These are phyloP conservation scores for Pythium insidiosum DNA, from an alignment of 352 stramenopile species.

Conservation along the genomic window DNA sequence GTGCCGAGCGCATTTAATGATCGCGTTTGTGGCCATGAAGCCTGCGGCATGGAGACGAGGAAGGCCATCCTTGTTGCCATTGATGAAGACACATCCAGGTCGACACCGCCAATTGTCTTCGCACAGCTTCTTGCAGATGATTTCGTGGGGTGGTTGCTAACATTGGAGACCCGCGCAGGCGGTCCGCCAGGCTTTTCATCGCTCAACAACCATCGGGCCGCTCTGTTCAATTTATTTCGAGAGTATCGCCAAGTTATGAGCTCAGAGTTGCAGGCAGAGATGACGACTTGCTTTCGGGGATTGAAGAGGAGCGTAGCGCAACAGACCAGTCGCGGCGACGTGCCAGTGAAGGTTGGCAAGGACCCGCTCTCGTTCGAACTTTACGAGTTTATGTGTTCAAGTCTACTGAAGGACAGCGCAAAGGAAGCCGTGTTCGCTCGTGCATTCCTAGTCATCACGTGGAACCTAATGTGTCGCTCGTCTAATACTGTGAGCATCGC, in stretches of 20 bases:
- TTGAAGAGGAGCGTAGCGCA: neutral
- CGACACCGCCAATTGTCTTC: no score
- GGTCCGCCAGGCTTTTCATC: neutral
- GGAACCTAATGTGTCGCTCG: neutral
- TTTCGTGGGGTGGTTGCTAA: no score
- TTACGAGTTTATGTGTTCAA: neutral
- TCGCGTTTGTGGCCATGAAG: no score
- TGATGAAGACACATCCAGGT: no score
- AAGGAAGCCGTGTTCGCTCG: neutral
- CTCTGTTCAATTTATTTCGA: neutral
- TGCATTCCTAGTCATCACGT: neutral
- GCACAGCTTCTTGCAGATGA: no score
- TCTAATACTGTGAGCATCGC: conserved; percentile 1
- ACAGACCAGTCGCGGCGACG: neutral
- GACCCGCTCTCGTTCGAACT: neutral
- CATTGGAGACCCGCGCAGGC: no score
- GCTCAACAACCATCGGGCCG: neutral
- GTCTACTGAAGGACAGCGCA: neutral
- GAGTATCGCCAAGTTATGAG: neutral
- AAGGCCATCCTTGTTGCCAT: no score
- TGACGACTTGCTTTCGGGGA: neutral
- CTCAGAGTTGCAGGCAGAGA: neutral
- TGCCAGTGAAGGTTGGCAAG: neutral
- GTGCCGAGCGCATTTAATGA: no score
- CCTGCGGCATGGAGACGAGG: no score